A percentile compares a stretch with the other conserved stretches of the same genome.
Conservation (phyloP, 345 rosid genomes). For the Arabidopsis arenosa region DNA sequence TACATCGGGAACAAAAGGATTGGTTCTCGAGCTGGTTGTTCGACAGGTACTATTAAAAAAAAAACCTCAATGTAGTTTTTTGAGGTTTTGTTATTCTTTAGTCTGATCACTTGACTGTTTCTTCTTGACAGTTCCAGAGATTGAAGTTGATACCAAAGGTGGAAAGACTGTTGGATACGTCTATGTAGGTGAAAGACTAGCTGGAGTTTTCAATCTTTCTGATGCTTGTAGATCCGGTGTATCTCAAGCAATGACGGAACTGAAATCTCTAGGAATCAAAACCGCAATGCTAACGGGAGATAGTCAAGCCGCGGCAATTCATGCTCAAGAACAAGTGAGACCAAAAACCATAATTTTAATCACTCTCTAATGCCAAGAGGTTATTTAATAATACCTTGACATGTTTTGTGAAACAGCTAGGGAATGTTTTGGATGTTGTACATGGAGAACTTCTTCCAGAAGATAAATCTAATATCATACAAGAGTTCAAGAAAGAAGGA, state of each 20-base stretch:
- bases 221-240: slow-evolving; percentile 85
- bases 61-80: neutral
- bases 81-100: slow-evolving; percentile 3
- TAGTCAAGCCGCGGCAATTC: slow-evolving; percentile 64
- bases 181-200: slow-evolving; percentile 50
- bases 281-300: slow-evolving; percentile 93
- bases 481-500: slow-evolving; percentile 63
- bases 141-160: slow-evolving; percentile 46
- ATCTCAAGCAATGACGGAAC: slow-evolving; percentile 61
- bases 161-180: slow-evolving; percentile 76
- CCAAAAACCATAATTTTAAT: neutral
- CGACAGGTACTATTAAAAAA: slow-evolving; percentile 48
- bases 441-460: slow-evolving; percentile 86
- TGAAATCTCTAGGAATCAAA: slow-evolving; percentile 63
- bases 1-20: slow-evolving; percentile 82
- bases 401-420: slow-evolving; percentile 52
- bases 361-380: neutral
- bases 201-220: slow-evolving; percentile 71
- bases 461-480: slow-evolving; percentile 66
- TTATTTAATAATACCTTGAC: neutral
- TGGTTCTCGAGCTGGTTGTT: slow-evolving; percentile 62
- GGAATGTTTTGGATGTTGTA: slow-evolving; percentile 60
- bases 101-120: slow-evolving; percentile 24
- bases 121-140: slow-evolving; percentile 48
- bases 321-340: slow-evolving; percentile 75